Conservation (phyloP, 2,329 filamentous ascomycete species). For the Calonectria ilicicola region DNA sequence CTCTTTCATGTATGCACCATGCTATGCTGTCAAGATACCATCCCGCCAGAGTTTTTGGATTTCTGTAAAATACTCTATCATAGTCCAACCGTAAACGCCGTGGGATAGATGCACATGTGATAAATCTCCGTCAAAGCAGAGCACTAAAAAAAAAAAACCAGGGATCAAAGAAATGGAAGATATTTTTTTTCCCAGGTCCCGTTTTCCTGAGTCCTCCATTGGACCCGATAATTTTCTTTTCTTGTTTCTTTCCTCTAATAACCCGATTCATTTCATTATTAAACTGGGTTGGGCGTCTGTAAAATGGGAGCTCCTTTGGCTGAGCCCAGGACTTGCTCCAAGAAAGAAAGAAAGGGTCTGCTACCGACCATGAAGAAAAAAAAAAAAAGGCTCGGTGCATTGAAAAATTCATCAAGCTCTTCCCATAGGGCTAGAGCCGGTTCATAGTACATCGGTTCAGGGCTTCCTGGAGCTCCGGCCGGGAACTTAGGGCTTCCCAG, state of each 20-base stretch:
- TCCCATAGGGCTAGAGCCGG: slow-evolving; percentile 40
- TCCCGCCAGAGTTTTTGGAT: slow-evolving; percentile 38
- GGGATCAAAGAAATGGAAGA: slow-evolving; percentile 18
- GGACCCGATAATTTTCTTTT: slow-evolving; percentile 20
- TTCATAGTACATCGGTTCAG: slow-evolving; percentile 83
- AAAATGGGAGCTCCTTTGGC: slow-evolving; percentile 1
- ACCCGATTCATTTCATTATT: slow-evolving; percentile 24
- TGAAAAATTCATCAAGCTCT: slow-evolving; percentile 17
- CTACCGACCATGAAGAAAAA: background rate
- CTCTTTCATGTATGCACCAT: slow-evolving; percentile 35
- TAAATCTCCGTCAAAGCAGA: slow-evolving; percentile 32
- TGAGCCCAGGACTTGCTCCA: slow-evolving; percentile 3
- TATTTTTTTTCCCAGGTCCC: slow-evolving; percentile 1
- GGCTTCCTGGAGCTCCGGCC: slow-evolving; percentile 91
- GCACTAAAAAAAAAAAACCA: slow-evolving; percentile 24
- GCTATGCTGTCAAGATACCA: slow-evolving; percentile 35
- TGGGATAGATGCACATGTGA: slow-evolving; percentile 40
- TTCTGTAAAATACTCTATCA: slow-evolving; percentile 46
- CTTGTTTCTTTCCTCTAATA: slow-evolving; percentile 24
- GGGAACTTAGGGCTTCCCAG: slow-evolving; percentile 77
- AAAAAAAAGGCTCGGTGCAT: background rate
- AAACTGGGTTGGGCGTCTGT: background rate
- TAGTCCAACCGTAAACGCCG: slow-evolving; percentile 48
- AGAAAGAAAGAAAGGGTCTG: slow-evolving; percentile 4
- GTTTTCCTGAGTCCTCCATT: slow-evolving; percentile 8